These are phyloP conservation scores for Chlorella sorokiniana DNA, from an alignment of 139 green algal genomes.

Conservation along the genomic window DNA sequence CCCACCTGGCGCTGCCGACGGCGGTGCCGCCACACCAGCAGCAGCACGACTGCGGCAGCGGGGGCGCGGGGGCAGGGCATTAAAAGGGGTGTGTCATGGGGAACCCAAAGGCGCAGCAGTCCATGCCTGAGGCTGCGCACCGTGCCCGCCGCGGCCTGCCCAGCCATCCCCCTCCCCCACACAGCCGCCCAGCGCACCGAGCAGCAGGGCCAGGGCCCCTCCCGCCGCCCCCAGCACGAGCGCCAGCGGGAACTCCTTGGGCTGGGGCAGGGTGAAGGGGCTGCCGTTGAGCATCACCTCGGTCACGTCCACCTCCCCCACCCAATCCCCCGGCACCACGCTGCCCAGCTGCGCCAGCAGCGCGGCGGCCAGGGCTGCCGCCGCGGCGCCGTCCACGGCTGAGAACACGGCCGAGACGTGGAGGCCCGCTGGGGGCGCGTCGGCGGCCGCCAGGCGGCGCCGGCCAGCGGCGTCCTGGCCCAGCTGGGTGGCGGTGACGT, in stretches of 20 bases:
- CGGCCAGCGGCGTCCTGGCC: neutral
- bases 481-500: too few species aligned
- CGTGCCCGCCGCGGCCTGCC: neutral
- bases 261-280: neutral
- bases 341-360: neutral
- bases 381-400: neutral
- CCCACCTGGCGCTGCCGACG: neutral
- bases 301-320: neutral
- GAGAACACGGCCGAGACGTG: neutral
- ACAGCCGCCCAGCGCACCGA: too few species aligned
- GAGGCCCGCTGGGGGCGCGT: neutral
- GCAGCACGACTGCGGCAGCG: neutral
- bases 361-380: neutral
- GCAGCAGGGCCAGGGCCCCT: neutral
- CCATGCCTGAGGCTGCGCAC: too few species aligned
- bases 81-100: neutral
- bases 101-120: too few species aligned
- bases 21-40: neutral
- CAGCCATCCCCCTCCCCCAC: too few species aligned
- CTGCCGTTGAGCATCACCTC: neutral
- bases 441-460: neutral
- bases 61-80: neutral
- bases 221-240: neutral
- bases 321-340: neutral
- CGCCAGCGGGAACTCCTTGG: neutral